These are phyloP conservation scores for Fabrea salina DNA, from an alignment of 169 alveolate genomes.

Conservation along the genomic window DNA sequence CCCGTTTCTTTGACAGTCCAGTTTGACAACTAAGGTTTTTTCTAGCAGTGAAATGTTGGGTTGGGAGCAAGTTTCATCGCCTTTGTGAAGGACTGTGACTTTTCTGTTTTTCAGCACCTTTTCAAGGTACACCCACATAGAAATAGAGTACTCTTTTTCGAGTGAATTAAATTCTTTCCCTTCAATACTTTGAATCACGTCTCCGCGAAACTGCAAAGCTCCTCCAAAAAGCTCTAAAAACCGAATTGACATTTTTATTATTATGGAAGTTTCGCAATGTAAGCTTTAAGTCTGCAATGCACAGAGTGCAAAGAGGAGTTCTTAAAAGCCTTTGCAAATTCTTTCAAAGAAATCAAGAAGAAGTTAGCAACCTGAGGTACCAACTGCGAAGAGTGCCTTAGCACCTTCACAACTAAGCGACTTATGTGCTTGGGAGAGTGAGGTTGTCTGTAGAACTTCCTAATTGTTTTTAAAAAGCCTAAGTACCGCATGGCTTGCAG, in stretches of 20 bases:
- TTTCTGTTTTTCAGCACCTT: not conserved
- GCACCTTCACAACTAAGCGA: not conserved
- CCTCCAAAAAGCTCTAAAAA: conserved; percentile 20
- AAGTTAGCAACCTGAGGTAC: not conserved
- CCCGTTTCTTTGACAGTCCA: conserved; percentile 5
- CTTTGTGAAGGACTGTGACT: conserved; percentile 15
- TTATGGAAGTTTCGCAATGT: no score
- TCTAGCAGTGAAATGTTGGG: conserved; percentile 10
- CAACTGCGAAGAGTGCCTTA: not conserved
- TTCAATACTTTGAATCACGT: not conserved
- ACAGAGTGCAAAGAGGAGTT: not conserved
- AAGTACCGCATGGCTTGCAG: not conserved
- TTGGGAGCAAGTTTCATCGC: not conserved
- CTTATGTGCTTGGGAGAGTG: not conserved
- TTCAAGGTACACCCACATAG: conserved; percentile 1
- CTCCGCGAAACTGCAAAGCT: not conserved
- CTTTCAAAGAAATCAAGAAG: not conserved
- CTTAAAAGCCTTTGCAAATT: not conserved
- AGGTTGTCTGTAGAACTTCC: not conserved
- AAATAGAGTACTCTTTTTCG: not conserved
- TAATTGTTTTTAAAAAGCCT: not conserved
- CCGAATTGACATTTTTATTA: conserved; percentile 13
- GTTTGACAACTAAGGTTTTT: not conserved
- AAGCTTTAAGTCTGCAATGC: no score
- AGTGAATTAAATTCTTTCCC: not conserved